Evolutionary conservation across 2,329 filamentous ascomycete genomes (phyloP).

Genomic region (Fusarium sp.): DNA sequence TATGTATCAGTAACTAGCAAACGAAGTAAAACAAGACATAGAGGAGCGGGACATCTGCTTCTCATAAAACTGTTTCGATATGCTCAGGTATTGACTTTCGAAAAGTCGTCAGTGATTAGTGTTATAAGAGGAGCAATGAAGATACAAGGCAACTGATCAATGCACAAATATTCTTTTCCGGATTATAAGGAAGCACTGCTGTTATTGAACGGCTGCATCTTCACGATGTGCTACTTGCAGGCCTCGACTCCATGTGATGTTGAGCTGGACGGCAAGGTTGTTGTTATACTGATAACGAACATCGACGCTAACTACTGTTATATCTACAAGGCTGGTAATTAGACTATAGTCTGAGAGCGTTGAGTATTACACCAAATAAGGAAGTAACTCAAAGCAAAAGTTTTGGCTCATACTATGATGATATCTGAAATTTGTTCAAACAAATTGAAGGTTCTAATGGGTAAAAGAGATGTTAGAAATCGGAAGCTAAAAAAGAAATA

Average conservation of each 20-base stretch:
- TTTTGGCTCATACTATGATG: not conserved
- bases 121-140: not conserved
- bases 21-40: conserved; percentile 16
- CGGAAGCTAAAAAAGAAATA: not conserved
- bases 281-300: no score
- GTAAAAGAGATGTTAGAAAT: not conserved
- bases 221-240: no score
- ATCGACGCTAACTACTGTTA: no score
- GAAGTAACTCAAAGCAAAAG: not conserved
- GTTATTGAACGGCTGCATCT: no score
- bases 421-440: not conserved
- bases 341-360: not conserved
- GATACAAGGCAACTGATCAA: not conserved
- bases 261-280: no score
- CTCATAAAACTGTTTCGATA: not conserved
- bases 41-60: not conserved
- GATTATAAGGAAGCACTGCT: no score
- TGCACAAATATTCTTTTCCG: not conserved
- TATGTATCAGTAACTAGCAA: conserved; percentile 16
- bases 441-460: not conserved
- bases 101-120: not conserved
- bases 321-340: no score
- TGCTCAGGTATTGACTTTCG: not conserved
- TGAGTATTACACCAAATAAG: fast-evolving
- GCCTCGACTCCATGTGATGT: no score